Base-by-base conservation (phyloP, 2,329 filamentous ascomycete species). In the Alternaria gansuensis region DNA sequence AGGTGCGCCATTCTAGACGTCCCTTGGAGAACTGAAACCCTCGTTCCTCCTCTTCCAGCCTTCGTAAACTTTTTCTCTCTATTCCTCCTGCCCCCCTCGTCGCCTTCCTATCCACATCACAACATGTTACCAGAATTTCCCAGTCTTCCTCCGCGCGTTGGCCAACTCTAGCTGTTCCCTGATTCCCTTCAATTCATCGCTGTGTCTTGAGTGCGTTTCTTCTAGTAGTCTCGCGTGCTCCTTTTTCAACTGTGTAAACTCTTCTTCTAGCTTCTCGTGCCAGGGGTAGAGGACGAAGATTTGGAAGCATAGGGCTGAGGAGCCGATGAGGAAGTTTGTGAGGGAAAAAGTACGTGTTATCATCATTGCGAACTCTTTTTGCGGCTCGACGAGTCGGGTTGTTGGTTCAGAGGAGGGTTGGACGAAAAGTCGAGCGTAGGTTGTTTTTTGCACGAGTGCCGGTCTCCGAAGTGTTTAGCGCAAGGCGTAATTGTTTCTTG, bases 221-320 rank as follows among this genome's bases (percentile, higher is more conserved):
- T 69, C 67, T 23, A 75, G 56, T 23, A 74, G 45, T 17, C 65
- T 51, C 4, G 80, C 59, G 56, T 89, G 85, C 64, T 89, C 87
- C 56, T 80, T 81, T 70, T 85, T 87, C 24, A 89, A 77, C 10
- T 81, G 77, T 54, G 85, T 80, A 68, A 90, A 89, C 59, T 85
- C 84, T 21, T 84, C 81, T 62, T 89, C 85, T 6, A 90, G 78
- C 70, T 88, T 80, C 68, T 88, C 83, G 75, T 90, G 88, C 88
- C 88, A 90, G 1, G 88, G 88, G 74, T 90, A 90, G 10, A 90
- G 80, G 37, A 90, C 88, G 66, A 86, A 87, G 49, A 90, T 86
- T 76, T 90, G 88, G 74, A 90, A 90, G 34, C 80, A 81, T 33
- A 90, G 81, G 0, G 88, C 88, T 4, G 87, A 88, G 29, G 82